These are phyloP conservation scores for Triticum dicoccoides DNA, from an alignment of 176 grass and related monocot species.

Conservation along the genomic window DNA sequence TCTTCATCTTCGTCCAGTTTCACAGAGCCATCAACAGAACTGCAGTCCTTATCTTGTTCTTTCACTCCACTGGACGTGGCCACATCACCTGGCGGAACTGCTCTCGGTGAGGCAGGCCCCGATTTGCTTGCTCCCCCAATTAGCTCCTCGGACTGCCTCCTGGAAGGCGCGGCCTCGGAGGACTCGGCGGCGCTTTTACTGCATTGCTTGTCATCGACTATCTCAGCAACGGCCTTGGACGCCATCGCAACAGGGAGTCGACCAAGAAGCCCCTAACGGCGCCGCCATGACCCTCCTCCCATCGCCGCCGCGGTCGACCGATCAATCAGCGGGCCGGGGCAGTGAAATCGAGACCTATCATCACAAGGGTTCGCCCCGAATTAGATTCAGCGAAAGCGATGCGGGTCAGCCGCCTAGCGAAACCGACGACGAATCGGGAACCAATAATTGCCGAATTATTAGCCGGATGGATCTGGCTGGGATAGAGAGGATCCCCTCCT, in stretches of 20 bases:
- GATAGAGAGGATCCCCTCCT: neutral
- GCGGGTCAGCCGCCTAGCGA: neutral
- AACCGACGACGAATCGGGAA: neutral
- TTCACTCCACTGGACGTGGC: slow-evolving; percentile 17
- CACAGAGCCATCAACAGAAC: slow-evolving; percentile 20
- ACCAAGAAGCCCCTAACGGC: neutral
- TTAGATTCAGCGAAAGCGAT: neutral
- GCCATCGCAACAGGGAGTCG: slow-evolving; percentile 18
- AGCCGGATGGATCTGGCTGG: slow-evolving; percentile 22
- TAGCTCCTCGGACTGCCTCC: slow-evolving; percentile 1
- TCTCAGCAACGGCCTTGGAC: slow-evolving; percentile 24
- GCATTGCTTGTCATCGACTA: slow-evolving; percentile 6
- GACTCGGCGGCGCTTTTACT: neutral
- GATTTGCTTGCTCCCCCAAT: neutral
- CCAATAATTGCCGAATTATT: slow-evolving; percentile 2
- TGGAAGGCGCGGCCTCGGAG: neutral
- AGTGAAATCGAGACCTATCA: slow-evolving; percentile 8
- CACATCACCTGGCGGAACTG: neutral
- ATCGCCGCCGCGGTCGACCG: neutral
- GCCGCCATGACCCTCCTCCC: neutral
- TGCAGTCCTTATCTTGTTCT: neutral
- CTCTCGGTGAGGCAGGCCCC: neutral
- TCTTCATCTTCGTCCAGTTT: slow-evolving; percentile 28
- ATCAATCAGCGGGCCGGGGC: neutral
- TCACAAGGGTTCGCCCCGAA: slow-evolving; percentile 1